A percentile compares a stretch with the other conserved stretches of the same genome.
phyloP scores from a whole-genome alignment of 805 yeast species.

The Kodamaea hsintzibuensis region DNA sequence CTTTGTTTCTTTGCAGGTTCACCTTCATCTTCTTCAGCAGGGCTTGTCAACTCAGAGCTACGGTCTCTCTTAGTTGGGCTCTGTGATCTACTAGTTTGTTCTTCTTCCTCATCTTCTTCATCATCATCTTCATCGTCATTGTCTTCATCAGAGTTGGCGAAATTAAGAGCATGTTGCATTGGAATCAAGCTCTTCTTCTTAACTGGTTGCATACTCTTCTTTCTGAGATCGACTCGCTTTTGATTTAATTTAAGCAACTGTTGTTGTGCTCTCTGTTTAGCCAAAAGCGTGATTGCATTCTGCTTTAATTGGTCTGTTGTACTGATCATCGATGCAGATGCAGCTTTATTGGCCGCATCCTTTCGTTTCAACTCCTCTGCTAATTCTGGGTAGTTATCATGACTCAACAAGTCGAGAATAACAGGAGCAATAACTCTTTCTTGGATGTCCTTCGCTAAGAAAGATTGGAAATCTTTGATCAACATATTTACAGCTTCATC shows the following conservation, averaged over 20 bases:
- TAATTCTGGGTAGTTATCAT: conserved; percentile 56
- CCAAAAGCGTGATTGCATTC: conserved; percentile 27
- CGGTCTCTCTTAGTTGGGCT: conserved; percentile 8
- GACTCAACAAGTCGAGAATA: conserved; percentile 60
- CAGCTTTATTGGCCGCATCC: conserved; percentile 19
- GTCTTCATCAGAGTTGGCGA: conserved; percentile 34
- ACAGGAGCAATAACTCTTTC: conserved; percentile 72
- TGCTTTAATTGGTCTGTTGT: conserved; percentile 19
- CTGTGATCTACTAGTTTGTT: conserved; percentile 20
- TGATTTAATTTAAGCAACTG: conserved; percentile 15
- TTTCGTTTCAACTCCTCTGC: conserved; percentile 37
- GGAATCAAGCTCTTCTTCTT: conserved; percentile 46
- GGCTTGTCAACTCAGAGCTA: conserved; percentile 21
- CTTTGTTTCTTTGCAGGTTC: conserved; percentile 24
- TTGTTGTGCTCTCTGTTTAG: conserved; percentile 20
- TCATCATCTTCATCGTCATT: conserved; percentile 34
- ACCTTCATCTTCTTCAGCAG: conserved; percentile 20
- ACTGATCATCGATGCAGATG: conserved; percentile 12
- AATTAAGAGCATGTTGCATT: conserved; percentile 56
- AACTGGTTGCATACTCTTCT: conserved; percentile 22
- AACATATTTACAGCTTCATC: conserved; percentile 61
- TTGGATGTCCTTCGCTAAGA: conserved; percentile 68
- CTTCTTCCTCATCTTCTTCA: conserved; percentile 36
- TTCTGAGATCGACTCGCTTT: conserved; percentile 23
- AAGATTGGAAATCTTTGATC: conserved; percentile 61